A percentile compares a stretch with the other conserved stretches of the same genome.
Evolutionary conservation across 805 yeast species (phyloP).

Genomic region (Candida adriatica): DNA sequence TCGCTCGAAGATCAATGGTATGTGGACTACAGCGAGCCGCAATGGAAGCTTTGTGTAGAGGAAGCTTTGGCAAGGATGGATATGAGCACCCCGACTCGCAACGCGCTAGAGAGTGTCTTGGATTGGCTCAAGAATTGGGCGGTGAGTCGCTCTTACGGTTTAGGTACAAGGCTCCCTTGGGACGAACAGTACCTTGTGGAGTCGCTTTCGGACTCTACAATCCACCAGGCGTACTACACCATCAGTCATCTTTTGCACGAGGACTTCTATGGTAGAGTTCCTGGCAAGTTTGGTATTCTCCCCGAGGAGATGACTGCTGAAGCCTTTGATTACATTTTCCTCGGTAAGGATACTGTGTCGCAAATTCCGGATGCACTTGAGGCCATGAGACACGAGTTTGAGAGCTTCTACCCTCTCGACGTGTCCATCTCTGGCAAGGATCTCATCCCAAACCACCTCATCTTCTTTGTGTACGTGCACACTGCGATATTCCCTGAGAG

Average conservation of each 20-base stretch:
- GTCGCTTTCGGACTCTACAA: conserved; percentile 91
- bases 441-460: conserved; percentile 93
- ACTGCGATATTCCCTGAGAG: conserved; percentile 87
- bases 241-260: conserved; percentile 78
- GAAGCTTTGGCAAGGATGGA: conserved; percentile 74
- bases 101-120: conserved; percentile 89
- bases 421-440: conserved; percentile 92
- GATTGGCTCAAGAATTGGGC: conserved; percentile 99
- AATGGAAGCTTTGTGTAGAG: conserved; percentile 76
- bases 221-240: conserved; percentile 93
- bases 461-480: conserved; percentile 90
- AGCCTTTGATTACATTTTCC: conserved; percentile 87
- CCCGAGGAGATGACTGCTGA: conserved; percentile 88
- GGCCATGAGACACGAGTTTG: conserved; percentile 85
- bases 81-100: conserved; percentile 74
- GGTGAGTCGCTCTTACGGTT: conserved; percentile 90
- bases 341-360: conserved; percentile 33
- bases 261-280: conserved; percentile 74
- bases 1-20: conserved; percentile 98
- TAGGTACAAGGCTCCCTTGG: conserved; percentile 96
- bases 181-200: conserved; percentile 90
- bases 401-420: conserved; percentile 94
- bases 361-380: conserved; percentile 63
- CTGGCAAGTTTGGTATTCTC: conserved; percentile 66
- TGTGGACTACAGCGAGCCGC: conserved; percentile 89